These are phyloP conservation scores for Fraxinus paxiana DNA, from an alignment of 305 asterid genomes.

Conservation along the genomic window DNA sequence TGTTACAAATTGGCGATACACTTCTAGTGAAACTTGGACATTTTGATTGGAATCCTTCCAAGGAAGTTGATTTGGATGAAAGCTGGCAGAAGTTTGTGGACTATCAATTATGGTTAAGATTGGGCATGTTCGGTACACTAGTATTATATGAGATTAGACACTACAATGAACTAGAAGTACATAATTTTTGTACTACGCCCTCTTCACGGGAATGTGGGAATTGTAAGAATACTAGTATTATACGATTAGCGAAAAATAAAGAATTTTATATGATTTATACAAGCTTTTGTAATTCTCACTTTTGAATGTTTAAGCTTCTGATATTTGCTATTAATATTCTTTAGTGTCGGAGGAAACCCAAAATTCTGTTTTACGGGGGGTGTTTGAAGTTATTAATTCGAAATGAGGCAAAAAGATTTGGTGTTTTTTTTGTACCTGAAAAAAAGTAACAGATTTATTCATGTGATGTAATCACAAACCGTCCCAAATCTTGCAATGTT, in stretches of 20 bases:
- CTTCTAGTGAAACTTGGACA: constrained; percentile 37
- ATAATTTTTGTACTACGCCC: neutral
- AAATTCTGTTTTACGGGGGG: neutral
- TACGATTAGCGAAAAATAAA: neutral
- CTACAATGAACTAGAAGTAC: neutral
- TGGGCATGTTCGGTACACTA: neutral
- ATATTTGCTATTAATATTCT: neutral
- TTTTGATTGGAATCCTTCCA: constrained; percentile 40
- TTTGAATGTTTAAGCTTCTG: neutral
- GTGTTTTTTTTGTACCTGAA: neutral
- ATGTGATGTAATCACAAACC: neutral
- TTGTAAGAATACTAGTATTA: neutral
- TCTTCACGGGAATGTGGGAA: neutral
- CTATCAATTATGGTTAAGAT: constrained; percentile 38
- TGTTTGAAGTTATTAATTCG: neutral
- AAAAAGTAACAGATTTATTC: neutral
- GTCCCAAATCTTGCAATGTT: neutral
- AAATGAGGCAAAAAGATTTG: neutral
- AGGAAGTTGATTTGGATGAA: constrained; percentile 38
- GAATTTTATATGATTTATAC: neutral
- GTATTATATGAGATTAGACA: neutral
- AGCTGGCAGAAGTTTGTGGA: constrained; percentile 40
- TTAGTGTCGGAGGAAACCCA: neutral
- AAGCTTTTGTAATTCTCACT: neutral
- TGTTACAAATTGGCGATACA: constrained; percentile 36